Conservation (phyloP, 2,329 filamentous ascomycete species). For the Pseudofabraea citricarpa region DNA sequence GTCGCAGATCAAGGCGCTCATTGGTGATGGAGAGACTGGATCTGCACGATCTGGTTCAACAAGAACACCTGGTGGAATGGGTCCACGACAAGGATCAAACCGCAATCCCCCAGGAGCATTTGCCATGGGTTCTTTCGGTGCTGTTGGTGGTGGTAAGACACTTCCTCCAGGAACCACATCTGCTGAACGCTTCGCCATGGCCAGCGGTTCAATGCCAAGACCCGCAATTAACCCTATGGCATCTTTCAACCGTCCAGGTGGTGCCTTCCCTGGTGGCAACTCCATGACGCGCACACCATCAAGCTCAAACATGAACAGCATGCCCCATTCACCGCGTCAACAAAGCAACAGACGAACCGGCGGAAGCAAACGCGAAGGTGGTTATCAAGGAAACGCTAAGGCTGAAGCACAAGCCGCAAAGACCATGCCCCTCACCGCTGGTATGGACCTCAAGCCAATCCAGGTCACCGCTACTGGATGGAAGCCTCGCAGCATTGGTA, state of each 20-base stretch:
- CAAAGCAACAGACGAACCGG: slow-evolving; percentile 56
- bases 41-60: slow-evolving; percentile 58
- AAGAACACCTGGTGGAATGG: slow-evolving; percentile 49
- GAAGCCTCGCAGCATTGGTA: slow-evolving; percentile 74
- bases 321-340: slow-evolving; percentile 65
- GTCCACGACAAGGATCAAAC: slow-evolving; percentile 44
- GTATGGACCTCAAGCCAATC: slow-evolving; percentile 77
- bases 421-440: slow-evolving; percentile 86
- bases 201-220: slow-evolving; percentile 46
- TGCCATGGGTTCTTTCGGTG: slow-evolving; percentile 67
- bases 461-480: slow-evolving; percentile 70
- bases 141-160: slow-evolving; percentile 47
- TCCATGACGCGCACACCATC: slow-evolving; percentile 64
- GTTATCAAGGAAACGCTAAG: slow-evolving; percentile 38
- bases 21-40: slow-evolving; percentile 70
- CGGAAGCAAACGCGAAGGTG: slow-evolving; percentile 58
- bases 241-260: slow-evolving; percentile 55
- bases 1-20: slow-evolving; percentile 76
- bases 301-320: slow-evolving; percentile 48
- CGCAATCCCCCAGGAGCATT: slow-evolving; percentile 47
- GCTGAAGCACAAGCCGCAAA: slow-evolving; percentile 70
- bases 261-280: slow-evolving; percentile 56
- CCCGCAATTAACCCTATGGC: slow-evolving; percentile 50
- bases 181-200: slow-evolving; percentile 67
- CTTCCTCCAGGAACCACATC: slow-evolving; percentile 76